Base-by-base conservation (phyloP, 2,329 filamentous ascomycete genomes). In the Trichoderma oligosporum region DNA sequence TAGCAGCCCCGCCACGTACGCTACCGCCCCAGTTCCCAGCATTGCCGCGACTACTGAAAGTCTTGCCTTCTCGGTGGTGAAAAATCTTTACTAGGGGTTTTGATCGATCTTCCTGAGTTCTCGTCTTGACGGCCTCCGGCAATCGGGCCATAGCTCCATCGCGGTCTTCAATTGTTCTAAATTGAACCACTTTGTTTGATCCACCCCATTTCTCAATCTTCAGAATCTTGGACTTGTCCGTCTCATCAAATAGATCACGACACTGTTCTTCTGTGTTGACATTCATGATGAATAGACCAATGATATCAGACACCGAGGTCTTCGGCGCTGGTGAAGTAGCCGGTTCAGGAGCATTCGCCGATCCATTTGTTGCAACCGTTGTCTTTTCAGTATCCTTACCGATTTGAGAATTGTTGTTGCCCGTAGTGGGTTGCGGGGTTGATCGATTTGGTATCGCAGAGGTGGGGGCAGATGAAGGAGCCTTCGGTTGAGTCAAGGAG, bases 281-380 rank as follows among this genome's bases (percentile, higher is more conserved):
- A 67, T 92, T 92, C 76, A 89, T 89, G 60, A 99, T 86, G 72
- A 97, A 99, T 18, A 99, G 82, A 47, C 89, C 93, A 66, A 91
- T 87, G 64, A 87, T 90, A 64, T 82, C 84, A 67, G 91, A 81
- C 16, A 80, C 74, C 42, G 78, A 68, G 33, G 75, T 81, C 69
- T 89, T 87, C 25, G 81, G 75, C 6, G 81, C 81, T 14, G 83
- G 80, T 2, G 83, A 83, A n/a, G 79, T 73, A 2, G 76, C 73
- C 11, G 80, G 74, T 44, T 84, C 82, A 4, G 79, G 71, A 11
- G 74, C 76, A 58, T 79, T 78, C 4, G 76, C 70, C 12, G 80
- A 78, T 58, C 83, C 82, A 59, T 85, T 85, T 4, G 47, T 57
- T 14, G 80, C 69, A 6, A 76, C 68, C 14, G 75, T 64, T 4